Evolutionary conservation across 2,329 filamentous ascomycete genomes (phyloP).

Genomic region (Elsinoe ampelina): DNA sequence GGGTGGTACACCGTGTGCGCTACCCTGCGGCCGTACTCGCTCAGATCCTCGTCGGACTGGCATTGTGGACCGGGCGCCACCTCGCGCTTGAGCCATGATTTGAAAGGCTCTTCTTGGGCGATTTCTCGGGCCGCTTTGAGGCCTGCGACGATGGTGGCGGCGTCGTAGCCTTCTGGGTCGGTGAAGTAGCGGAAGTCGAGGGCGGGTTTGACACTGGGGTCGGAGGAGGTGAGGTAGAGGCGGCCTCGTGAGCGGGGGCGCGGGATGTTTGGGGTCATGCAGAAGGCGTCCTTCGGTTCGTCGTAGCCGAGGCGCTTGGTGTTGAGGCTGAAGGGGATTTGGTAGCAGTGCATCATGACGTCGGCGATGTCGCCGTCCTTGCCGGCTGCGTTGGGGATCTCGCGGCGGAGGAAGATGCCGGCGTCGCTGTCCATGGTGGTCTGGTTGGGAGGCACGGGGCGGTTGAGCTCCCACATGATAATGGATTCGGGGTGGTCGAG

Average conservation of each 20-base stretch:
- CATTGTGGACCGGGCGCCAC: conserved; percentile 66
- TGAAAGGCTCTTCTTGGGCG: conserved; percentile 66
- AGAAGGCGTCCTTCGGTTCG: conserved; percentile 66
- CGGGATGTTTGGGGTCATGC: conserved; percentile 88
- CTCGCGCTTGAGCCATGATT: conserved; percentile 73
- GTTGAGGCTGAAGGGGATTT: conserved; percentile 86
- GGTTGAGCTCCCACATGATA: conserved; percentile 71
- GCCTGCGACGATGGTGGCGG: conserved; percentile 68
- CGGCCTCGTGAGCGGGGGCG: conserved; percentile 69
- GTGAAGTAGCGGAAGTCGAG: conserved; percentile 88
- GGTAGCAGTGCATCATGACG: conserved; percentile 95
- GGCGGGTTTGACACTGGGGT: conserved; percentile 68
- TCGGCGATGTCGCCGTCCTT: conserved; percentile 69
- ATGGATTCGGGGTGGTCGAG: conserved; percentile 58
- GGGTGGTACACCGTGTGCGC: conserved; percentile 90
- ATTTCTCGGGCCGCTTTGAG: conserved; percentile 69
- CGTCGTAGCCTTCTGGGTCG: conserved; percentile 75
- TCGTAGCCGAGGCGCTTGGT: conserved; percentile 68
- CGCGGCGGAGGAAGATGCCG: conserved; percentile 76
- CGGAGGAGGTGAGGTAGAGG: conserved; percentile 65
- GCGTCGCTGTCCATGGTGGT: conserved; percentile 89
- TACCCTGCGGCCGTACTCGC: conserved; percentile 68
- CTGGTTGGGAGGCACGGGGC: conserved; percentile 65
- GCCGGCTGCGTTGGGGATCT: conserved; percentile 58
- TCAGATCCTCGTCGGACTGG: conserved; percentile 69